Evolutionary conservation across 257 asterid species (phyloP).

Genomic region (Solanum chiquidenum): DNA sequence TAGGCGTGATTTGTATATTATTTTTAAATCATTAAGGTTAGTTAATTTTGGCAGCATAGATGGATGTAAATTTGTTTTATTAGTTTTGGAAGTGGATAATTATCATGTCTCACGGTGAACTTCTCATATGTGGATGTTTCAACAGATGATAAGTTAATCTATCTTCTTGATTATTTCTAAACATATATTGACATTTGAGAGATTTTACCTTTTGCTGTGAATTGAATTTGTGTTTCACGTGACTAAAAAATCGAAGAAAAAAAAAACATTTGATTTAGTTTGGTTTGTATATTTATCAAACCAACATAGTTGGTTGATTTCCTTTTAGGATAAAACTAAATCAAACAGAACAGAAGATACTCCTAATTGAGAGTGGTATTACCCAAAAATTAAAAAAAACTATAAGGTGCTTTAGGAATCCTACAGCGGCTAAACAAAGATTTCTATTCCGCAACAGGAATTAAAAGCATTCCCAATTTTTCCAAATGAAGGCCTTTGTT

Average conservation of each 20-base stretch:
- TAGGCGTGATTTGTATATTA: background rate
- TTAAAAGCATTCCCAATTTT: background rate
- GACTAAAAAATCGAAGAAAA: background rate
- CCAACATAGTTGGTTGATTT: background rate
- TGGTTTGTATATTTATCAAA: background rate
- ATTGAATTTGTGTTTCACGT: background rate
- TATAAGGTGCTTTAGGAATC: background rate
- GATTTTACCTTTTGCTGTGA: background rate
- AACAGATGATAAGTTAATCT: background rate
- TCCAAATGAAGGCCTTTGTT: background rate
- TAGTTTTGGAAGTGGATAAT: background rate
- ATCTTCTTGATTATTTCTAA: background rate
- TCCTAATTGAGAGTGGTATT: background rate
- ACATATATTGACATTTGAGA: background rate
- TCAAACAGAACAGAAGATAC: background rate
- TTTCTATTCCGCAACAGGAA: background rate
- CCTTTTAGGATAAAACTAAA: background rate
- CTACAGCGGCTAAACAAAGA: background rate
- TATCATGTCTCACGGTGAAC: background rate
- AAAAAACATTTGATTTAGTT: background rate
- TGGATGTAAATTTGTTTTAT: background rate
- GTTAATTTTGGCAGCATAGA: background rate
- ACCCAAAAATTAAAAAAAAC: background rate
- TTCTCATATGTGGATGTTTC: background rate
- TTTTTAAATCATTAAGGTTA: background rate